Percentiles rank a stretch among this genome's conserved stretches.
These are phyloP conservation scores for Stagonosporopsis rhizophila DNA, from an alignment of 2,329 filamentous ascomycete genomes.

Conservation along the genomic window DNA sequence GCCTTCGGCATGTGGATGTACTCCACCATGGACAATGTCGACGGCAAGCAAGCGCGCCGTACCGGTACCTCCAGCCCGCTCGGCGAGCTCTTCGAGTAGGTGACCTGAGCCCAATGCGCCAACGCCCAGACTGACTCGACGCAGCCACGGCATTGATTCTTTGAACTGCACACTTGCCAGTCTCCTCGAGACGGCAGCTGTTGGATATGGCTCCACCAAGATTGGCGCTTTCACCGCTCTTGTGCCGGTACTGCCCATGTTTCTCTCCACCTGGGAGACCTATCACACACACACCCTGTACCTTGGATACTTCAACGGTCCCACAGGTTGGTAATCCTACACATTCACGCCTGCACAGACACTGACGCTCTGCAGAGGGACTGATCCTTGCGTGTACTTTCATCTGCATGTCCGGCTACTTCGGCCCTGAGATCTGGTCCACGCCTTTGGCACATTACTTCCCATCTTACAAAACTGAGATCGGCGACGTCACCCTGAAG, in stretches of 20 bases:
- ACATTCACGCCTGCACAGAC: not conserved
- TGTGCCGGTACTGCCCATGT: constrained; percentile 94
- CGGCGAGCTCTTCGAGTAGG: constrained; percentile 90
- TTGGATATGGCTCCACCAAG: constrained; percentile 85
- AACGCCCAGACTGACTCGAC: constrained; percentile 31
- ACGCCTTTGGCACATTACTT: constrained; percentile 69
- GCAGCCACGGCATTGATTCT: constrained; percentile 91
- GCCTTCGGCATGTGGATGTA: constrained; percentile 97
- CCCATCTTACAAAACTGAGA: constrained; percentile 52
- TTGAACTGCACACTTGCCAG: constrained; percentile 95
- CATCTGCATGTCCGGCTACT: constrained; percentile 87
- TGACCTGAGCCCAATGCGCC: constrained; percentile 36
- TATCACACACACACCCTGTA: constrained; percentile 98
- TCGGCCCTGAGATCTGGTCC: constrained; percentile 87
- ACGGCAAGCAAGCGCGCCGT: constrained; percentile 94
- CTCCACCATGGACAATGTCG: constrained; percentile 98
- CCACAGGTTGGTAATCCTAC: constrained; percentile 63
- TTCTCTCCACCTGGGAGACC: constrained; percentile 99
- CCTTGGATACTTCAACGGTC: constrained; percentile 94
- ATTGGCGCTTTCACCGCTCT: constrained; percentile 91
- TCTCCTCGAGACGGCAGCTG: constrained; percentile 87
- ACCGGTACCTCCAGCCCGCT: constrained; percentile 94
- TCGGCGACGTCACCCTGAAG: constrained; percentile 79
- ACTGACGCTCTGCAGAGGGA: constrained; percentile 66
- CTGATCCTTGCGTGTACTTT: constrained; percentile 85